These are phyloP conservation scores for Trichoderma sp. DNA, from an alignment of 2,329 filamentous ascomycete genomes.

Conservation along the genomic window DNA sequence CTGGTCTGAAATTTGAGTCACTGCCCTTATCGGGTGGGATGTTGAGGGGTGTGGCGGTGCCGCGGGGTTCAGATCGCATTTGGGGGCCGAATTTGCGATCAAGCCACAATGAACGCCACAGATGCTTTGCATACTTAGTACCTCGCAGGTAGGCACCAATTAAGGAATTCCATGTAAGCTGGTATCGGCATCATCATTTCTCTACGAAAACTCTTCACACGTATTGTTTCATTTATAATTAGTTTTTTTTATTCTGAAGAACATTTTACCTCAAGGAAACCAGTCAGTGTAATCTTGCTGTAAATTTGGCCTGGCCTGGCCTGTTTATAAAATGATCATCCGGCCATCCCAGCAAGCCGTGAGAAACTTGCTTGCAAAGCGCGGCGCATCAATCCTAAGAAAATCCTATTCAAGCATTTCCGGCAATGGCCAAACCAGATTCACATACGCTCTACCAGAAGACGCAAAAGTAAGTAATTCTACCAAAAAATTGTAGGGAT, in stretches of 20 bases:
- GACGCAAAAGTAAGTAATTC: background rate
- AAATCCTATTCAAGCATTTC: conserved; percentile 21
- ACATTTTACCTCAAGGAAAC: background rate
- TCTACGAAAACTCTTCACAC: background rate
- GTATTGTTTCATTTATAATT: background rate
- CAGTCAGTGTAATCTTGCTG: background rate
- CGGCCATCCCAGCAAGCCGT: conserved; percentile 22
- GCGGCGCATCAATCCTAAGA: background rate
- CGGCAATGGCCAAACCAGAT: conserved; percentile 22
- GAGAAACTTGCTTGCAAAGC: conserved; percentile 20
- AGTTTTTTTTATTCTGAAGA: background rate
- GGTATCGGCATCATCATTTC: background rate
- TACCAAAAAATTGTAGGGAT: background rate
- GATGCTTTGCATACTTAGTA: background rate
- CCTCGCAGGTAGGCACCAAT: too few species aligned
- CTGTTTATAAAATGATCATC: conserved; percentile 25
- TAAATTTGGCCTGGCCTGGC: background rate
- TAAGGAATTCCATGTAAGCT: background rate
- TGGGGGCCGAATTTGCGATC: background rate
- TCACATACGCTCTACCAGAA: conserved; percentile 25
- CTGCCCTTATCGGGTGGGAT: conserved; percentile 20
- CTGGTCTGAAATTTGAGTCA: conserved; percentile 24
- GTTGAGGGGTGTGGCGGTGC: conserved; percentile 25
- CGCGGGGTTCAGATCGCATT: background rate
- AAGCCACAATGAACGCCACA: conserved; percentile 15